phyloP scores from a whole-genome alignment of 2,329 filamentous ascomycete species.

The Colletotrichum orbiculare region DNA sequence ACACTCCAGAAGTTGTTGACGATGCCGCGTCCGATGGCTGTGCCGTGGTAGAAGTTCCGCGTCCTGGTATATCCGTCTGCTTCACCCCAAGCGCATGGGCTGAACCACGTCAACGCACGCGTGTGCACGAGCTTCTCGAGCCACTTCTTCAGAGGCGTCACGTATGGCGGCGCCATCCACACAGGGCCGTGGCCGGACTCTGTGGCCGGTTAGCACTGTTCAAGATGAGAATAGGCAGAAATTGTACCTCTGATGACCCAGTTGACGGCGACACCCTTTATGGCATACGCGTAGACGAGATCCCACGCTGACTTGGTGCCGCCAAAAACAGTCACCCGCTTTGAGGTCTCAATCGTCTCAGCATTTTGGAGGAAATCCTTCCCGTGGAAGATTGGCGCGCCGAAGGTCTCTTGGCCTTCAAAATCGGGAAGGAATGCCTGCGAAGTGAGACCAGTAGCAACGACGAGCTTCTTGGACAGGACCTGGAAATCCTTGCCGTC shows the following conservation, averaged over 20 bases:
- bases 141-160: constrained; percentile 75
- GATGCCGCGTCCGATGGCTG: constrained; percentile 64
- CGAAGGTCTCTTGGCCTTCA: constrained; percentile 58
- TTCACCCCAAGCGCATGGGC: constrained; percentile 77
- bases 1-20: constrained; percentile 68
- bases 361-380: constrained; percentile 56
- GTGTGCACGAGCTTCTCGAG: constrained; percentile 75
- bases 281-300: constrained; percentile 70
- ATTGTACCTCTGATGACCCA: constrained; percentile 66
- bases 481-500: constrained; percentile 42
- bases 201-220: constrained; percentile 18
- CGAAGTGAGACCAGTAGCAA: constrained; percentile 67
- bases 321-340: constrained; percentile 66
- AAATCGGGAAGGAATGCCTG: constrained; percentile 59
- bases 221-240: background rate
- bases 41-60: constrained; percentile 67
- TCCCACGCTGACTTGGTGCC: constrained; percentile 75
- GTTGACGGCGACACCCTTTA: constrained; percentile 64
- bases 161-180: constrained; percentile 69
- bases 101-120: constrained; percentile 78
- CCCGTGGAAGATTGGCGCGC: constrained; percentile 60
- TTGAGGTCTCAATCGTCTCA: constrained; percentile 53
- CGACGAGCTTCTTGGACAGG: constrained; percentile 58
- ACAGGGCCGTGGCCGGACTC: constrained; percentile 66
- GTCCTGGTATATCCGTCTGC: constrained; percentile 68